Conservation (phyloP, 352 stramenopile genomes). For the Blastocystis sp. region DNA sequence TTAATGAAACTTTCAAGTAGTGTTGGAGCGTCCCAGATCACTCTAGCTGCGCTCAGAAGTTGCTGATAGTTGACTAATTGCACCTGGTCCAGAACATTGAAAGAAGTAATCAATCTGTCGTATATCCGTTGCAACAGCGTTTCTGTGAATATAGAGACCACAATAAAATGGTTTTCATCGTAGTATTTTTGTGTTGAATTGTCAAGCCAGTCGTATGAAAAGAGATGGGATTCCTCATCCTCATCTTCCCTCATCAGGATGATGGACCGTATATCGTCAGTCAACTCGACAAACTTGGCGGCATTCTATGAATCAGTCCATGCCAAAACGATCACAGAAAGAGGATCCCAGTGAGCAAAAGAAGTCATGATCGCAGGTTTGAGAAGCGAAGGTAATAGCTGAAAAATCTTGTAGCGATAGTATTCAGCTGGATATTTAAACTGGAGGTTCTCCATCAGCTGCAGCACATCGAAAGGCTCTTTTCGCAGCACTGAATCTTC, state of each 20-base stretch:
- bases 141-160: background rate
- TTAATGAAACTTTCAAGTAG: background rate
- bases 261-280: background rate
- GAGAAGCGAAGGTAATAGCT: background rate
- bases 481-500: background rate
- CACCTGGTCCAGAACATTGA: background rate
- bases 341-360: background rate
- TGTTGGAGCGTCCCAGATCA: background rate
- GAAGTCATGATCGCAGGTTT: background rate
- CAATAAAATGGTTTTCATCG: slow-evolving; percentile 3
- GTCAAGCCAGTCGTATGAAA: background rate
- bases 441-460: background rate
- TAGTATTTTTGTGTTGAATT: background rate
- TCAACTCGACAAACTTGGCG: background rate
- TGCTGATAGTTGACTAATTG: background rate
- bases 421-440: slow-evolving; percentile 2
- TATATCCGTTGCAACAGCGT: background rate
- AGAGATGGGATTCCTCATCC: slow-evolving; percentile 1
- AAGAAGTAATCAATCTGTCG: background rate
- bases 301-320: background rate
- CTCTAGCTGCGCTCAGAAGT: background rate
- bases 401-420: slow-evolving; percentile 20
- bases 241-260: background rate
- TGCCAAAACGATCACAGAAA: background rate
- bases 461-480: background rate